These are phyloP conservation scores for Carex littledalei DNA, from an alignment of 176 grass and related monocot genomes.

Conservation along the genomic window DNA sequence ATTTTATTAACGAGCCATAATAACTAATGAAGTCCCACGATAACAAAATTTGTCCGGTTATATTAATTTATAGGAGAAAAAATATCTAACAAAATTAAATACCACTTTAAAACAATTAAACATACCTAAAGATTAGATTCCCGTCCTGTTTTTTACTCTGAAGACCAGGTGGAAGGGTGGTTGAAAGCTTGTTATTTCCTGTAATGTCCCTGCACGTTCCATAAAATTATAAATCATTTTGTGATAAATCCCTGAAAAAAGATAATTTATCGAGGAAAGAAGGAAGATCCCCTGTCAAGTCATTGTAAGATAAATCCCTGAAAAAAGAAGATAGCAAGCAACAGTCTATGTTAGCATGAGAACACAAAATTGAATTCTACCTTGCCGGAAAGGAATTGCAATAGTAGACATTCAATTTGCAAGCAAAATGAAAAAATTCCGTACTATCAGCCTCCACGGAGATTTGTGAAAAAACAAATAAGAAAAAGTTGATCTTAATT, in stretches of 20 bases:
- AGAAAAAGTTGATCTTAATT: neutral
- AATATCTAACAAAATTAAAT: neutral
- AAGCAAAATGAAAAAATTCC: neutral
- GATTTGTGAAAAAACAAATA: neutral
- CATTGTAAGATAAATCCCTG: slow-evolving; percentile 56
- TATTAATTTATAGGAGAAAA: no score
- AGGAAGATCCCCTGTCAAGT: slow-evolving; percentile 41
- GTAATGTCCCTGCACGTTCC: neutral
- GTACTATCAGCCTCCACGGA: neutral
- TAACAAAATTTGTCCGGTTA: no score
- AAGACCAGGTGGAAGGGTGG: slow-evolving; percentile 32
- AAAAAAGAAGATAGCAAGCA: neutral
- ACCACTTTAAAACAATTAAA: neutral
- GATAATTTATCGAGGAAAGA: slow-evolving; percentile 32
- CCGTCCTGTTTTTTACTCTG: slow-evolving; percentile 23
- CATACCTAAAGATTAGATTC: slow-evolving; percentile 39
- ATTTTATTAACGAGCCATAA: neutral
- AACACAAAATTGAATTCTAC: neutral
- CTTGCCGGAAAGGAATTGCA: neutral
- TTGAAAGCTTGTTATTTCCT: slow-evolving; percentile 24
- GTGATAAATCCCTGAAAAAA: slow-evolving; percentile 15
- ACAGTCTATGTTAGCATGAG: neutral
- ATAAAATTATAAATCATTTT: neutral
- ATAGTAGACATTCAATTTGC: neutral
- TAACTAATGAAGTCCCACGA: neutral